Conservation (phyloP, 768 basidiomycete species). For the Coprinopsis sp. region DNA sequence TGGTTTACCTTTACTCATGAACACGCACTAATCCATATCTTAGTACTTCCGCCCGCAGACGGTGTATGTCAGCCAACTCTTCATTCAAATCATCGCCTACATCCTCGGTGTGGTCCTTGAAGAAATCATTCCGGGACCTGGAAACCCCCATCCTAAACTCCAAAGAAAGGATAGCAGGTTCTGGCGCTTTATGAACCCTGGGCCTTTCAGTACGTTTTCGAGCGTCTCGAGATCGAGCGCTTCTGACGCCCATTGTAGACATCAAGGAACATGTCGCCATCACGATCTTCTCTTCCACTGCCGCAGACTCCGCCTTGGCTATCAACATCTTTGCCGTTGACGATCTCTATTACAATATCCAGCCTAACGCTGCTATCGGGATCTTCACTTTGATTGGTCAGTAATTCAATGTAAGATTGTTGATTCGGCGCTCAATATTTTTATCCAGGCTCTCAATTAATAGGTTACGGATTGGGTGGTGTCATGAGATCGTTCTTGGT, state of each 20-base stretch:
- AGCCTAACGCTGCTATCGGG: conserved; percentile 38
- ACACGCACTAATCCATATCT: neutral
- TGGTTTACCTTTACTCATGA: neutral
- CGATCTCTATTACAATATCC: conserved; percentile 40
- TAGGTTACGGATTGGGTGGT: conserved; percentile 40
- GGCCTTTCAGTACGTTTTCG: conserved; percentile 49
- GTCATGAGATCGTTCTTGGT: conserved; percentile 48
- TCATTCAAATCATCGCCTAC: conserved; percentile 49
- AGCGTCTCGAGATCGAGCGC: neutral
- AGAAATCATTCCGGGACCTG: conserved; percentile 33
- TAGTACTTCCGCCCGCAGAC: conserved; percentile 54
- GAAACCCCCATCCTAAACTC: conserved; percentile 21
- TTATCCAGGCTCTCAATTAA: conserved; percentile 27
- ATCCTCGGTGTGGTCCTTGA: conserved; percentile 44
- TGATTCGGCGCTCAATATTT: neutral
- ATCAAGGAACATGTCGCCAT: conserved; percentile 59
- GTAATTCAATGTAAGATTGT: neutral
- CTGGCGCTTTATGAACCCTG: conserved; percentile 59
- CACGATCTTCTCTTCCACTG: conserved; percentile 57
- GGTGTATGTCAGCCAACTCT: conserved; percentile 42
- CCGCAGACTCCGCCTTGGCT: conserved; percentile 51
- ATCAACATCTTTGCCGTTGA: conserved; percentile 59
- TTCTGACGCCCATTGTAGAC: conserved; percentile 24
- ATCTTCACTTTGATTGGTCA: conserved; percentile 38
- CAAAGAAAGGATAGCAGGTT: conserved; percentile 32